Percentiles rank a stretch among this genome's conserved stretches.
Conservation (phyloP, 345 rosid genomes). For the Physaria fendleri region DNA sequence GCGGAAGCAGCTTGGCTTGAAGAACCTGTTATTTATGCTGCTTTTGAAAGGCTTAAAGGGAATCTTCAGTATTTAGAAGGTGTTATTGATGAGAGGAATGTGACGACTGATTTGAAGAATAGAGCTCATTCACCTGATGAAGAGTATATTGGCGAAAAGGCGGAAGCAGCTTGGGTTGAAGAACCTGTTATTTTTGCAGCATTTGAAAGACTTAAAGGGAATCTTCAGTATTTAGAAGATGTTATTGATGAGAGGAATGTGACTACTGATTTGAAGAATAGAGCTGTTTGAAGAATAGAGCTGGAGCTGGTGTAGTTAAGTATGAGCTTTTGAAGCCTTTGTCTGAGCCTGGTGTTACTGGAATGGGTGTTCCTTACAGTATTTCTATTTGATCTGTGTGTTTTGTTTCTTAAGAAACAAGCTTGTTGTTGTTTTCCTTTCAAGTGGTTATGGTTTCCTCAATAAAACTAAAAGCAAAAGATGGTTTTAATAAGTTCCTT, state of each 20-base stretch:
- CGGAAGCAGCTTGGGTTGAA: slow-evolving; percentile 20
- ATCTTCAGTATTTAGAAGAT: slow-evolving; percentile 26
- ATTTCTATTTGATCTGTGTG: slow-evolving; percentile 16
- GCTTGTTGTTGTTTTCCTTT: neutral
- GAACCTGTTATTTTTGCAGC: slow-evolving; percentile 26
- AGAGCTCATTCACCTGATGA: too few species aligned
- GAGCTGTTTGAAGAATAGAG: slow-evolving; percentile 34
- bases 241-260: slow-evolving; percentile 31
- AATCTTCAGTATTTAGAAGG: slow-evolving; percentile 26
- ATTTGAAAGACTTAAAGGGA: slow-evolving; percentile 19
- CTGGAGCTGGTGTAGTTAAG: slow-evolving; percentile 32
- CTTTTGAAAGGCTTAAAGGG: slow-evolving; percentile 22
- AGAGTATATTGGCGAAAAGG: slow-evolving; percentile 19
- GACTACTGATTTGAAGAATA: too few species aligned
- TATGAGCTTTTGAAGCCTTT: slow-evolving; percentile 32
- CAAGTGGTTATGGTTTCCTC: neutral
- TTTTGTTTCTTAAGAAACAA: neutral
- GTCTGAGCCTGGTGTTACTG: slow-evolving; percentile 24
- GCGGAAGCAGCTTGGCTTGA: slow-evolving; percentile 22
- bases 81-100: slow-evolving; percentile 30
- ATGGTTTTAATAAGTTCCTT: too few species aligned
- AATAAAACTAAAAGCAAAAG: neutral
- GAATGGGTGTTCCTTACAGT: slow-evolving; percentile 30
- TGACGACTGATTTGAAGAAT: too few species aligned
- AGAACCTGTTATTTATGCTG: slow-evolving; percentile 21